Evolutionary conservation across 306 rosid species (phyloP).

Genomic region (Sindora glabra): DNA sequence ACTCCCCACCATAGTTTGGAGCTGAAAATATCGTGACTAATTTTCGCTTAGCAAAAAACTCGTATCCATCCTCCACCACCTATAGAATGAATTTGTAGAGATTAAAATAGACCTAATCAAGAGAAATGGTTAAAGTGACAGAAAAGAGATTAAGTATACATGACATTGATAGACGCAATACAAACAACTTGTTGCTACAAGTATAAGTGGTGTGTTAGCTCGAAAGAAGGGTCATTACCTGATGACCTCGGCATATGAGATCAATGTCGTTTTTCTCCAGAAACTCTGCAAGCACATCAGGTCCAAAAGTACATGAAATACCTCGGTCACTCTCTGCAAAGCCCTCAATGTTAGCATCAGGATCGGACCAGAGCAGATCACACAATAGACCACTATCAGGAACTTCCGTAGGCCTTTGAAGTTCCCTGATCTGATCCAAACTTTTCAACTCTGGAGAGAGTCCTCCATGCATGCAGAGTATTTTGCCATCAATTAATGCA

Average conservation of each 20-base stretch:
- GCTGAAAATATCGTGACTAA: slow-evolving; percentile 88
- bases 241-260: slow-evolving; percentile 81
- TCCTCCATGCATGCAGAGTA: slow-evolving; percentile 84
- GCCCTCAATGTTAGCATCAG: slow-evolving; percentile 48
- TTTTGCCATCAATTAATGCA: slow-evolving; percentile 64
- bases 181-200: background rate
- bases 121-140: background rate
- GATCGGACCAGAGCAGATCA: slow-evolving; percentile 90
- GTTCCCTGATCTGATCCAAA: slow-evolving; percentile 56
- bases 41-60: slow-evolving; percentile 64
- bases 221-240: slow-evolving; percentile 36
- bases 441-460: slow-evolving; percentile 66
- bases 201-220: background rate
- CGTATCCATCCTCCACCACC: slow-evolving; percentile 94
- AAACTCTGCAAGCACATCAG: slow-evolving; percentile 44
- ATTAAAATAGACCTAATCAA: background rate
- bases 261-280: slow-evolving; percentile 72
- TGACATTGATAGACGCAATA: background rate
- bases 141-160: no score
- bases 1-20: slow-evolving; percentile 86
- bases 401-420: slow-evolving; percentile 62
- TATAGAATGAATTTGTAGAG: slow-evolving; percentile 8
- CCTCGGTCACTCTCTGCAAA: slow-evolving; percentile 80
- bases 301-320: slow-evolving; percentile 64
- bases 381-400: slow-evolving; percentile 75